phyloP scores from a whole-genome alignment of 306 rosid species.

The Vigna angularis region DNA sequence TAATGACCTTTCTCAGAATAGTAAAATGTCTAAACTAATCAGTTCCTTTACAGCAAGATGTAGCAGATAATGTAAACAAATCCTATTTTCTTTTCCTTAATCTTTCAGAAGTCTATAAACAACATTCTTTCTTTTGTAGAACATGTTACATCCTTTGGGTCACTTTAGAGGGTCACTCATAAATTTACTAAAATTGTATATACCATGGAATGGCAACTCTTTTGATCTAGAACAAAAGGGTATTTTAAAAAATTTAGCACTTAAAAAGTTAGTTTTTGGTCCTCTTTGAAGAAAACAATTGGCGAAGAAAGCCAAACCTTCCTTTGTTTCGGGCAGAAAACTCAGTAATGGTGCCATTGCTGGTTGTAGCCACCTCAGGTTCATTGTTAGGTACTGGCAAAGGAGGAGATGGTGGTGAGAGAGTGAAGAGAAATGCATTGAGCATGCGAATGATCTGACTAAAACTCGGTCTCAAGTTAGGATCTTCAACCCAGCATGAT shows the following conservation, averaged over 20 bases:
- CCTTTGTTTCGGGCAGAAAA: constrained; percentile 76
- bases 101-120: constrained; percentile 50
- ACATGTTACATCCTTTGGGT: constrained; percentile 42
- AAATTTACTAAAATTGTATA: constrained; percentile 43
- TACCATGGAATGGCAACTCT: constrained; percentile 33
- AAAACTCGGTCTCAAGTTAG: constrained; percentile 87
- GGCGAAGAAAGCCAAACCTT: constrained; percentile 81
- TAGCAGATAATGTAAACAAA: constrained; percentile 38
- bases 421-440: constrained; percentile 70
- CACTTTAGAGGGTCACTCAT: constrained; percentile 43
- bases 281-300: constrained; percentile 82
- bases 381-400: constrained; percentile 54
- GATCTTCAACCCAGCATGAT: constrained; percentile 96
- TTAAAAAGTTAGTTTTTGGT: constrained; percentile 67
- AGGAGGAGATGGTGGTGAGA: constrained; percentile 66
- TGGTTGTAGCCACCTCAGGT: constrained; percentile 58
- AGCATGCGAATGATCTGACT: constrained; percentile 90
- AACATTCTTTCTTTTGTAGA: constrained; percentile 45
- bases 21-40: constrained; percentile 30
- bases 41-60: constrained; percentile 46
- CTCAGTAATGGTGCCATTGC: constrained; percentile 66
- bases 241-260: constrained; percentile 47
- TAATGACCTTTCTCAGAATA: constrained; percentile 33
- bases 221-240: constrained; percentile 51
- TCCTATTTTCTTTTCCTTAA: constrained; percentile 42